Evolutionary conservation across 257 asterid species (phyloP).

Genomic region (Thymus mandschuricus): DNA sequence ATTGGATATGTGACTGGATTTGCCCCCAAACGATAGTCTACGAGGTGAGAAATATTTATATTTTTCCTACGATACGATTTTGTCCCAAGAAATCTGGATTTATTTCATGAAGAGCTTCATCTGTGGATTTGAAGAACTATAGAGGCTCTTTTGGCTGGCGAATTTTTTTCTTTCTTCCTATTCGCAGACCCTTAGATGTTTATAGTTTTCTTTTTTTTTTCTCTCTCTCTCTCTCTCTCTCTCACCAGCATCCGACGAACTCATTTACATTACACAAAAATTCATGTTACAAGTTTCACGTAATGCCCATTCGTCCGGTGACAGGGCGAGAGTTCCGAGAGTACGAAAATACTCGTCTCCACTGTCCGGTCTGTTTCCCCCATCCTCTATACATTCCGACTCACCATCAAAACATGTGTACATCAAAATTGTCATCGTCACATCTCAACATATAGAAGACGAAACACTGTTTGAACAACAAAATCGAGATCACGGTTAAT

Average conservation of each 20-base stretch:
- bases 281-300: not conserved
- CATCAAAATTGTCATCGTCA: not conserved
- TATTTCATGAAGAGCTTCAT: conserved; percentile 1
- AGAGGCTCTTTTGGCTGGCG: not conserved
- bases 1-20: conserved; percentile 8
- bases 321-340: not conserved
- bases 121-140: not conserved
- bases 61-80: not conserved
- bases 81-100: conserved; percentile 15
- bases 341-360: not conserved
- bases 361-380: not conserved
- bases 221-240: no score
- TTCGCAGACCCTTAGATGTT: not conserved
- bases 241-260: not conserved
- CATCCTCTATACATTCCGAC: conserved; percentile 11
- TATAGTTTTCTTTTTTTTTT: not conserved
- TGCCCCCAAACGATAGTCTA: not conserved
- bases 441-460: not conserved
- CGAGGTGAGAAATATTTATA: conserved; percentile 19
- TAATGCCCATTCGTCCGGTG: not conserved
- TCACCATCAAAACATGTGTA: not conserved
- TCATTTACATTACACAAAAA: not conserved
- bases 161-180: no score
- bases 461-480: not conserved
- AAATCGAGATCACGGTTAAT: not conserved